Percentiles rank a stretch among this genome's conserved stretches.
Conservation (phyloP, 2,329 filamentous ascomycete genomes). For the Lizonia empirigonia region DNA sequence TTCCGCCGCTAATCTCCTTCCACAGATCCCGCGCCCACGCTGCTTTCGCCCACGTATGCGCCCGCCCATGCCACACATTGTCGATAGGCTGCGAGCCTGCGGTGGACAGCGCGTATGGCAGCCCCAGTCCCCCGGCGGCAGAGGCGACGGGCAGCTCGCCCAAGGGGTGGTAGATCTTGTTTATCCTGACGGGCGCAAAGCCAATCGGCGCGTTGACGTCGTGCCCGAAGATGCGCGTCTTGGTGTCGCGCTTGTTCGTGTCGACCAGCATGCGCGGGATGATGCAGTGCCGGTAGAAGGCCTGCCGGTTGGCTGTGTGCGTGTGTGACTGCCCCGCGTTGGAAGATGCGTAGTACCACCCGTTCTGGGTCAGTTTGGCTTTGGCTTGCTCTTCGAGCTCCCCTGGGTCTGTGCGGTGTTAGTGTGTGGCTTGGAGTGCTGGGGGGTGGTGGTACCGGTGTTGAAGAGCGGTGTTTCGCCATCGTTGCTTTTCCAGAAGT, state of each 20-base stretch:
- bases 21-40: conserved; percentile 67
- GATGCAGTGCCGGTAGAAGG: conserved; percentile 68
- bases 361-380: conserved; percentile 61
- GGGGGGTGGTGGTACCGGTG: conserved; percentile 47
- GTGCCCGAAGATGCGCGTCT: conserved; percentile 65
- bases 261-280: conserved; percentile 67
- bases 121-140: conserved; percentile 63
- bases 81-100: conserved; percentile 64
- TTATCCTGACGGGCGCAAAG: conserved; percentile 70
- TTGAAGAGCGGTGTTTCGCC: conserved; percentile 59
- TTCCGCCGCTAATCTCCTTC: conserved; percentile 59
- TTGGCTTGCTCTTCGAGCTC: conserved; percentile 65
- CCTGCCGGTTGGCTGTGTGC: conserved; percentile 64
- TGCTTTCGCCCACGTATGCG: conserved; percentile 70
- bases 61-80: conserved; percentile 67
- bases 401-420: conserved; percentile 54
- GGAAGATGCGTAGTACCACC: conserved; percentile 65
- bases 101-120: conserved; percentile 65
- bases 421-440: background rate
- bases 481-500: conserved; percentile 61
- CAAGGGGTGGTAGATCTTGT: conserved; percentile 66
- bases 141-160: conserved; percentile 66
- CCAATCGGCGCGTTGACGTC: conserved; percentile 64
- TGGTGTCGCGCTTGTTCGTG: conserved; percentile 62
- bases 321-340: conserved; percentile 62